phyloP scores from a whole-genome alignment of 2,329 filamentous ascomycete species.

The Penicillium janthinellum region DNA sequence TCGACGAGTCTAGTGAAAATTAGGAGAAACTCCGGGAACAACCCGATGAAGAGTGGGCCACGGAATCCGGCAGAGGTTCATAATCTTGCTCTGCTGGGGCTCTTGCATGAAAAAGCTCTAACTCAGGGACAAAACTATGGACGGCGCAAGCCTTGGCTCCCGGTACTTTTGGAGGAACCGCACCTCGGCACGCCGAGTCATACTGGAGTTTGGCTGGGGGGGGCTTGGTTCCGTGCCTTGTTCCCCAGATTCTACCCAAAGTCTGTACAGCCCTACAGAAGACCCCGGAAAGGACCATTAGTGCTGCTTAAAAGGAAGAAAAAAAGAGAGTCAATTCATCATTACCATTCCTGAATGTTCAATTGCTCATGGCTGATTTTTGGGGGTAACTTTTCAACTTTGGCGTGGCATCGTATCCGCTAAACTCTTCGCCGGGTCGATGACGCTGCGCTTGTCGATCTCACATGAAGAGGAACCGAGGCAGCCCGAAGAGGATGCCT shows the following conservation, averaged over 20 bases:
- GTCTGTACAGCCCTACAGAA: background rate
- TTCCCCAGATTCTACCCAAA: background rate
- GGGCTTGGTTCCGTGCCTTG: background rate
- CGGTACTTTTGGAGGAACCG: background rate
- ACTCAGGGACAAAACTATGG: background rate
- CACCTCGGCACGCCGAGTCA: slow-evolving; percentile 2
- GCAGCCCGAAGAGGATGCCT: slow-evolving; percentile 1
- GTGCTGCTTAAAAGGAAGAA: background rate
- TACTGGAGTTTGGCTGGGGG: background rate
- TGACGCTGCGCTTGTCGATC: slow-evolving; percentile 24
- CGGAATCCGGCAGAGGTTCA: background rate
- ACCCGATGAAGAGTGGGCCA: slow-evolving; percentile 14
- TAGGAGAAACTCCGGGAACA: background rate
- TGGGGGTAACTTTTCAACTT: background rate
- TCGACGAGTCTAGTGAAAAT: no score
- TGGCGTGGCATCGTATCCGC: background rate
- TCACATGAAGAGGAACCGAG: slow-evolving; percentile 25
- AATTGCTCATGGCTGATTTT: background rate
- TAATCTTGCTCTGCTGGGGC: background rate
- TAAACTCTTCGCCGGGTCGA: slow-evolving; percentile 7
- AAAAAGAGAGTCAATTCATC: background rate
- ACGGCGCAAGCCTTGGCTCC: background rate
- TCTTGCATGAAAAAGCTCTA: background rate
- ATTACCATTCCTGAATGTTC: background rate
- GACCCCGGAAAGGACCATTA: background rate